Percentiles rank a stretch among this genome's conserved stretches.
These are phyloP conservation scores for Solanum infundibuliforme DNA, from an alignment of 257 asterid species.

Conservation along the genomic window DNA sequence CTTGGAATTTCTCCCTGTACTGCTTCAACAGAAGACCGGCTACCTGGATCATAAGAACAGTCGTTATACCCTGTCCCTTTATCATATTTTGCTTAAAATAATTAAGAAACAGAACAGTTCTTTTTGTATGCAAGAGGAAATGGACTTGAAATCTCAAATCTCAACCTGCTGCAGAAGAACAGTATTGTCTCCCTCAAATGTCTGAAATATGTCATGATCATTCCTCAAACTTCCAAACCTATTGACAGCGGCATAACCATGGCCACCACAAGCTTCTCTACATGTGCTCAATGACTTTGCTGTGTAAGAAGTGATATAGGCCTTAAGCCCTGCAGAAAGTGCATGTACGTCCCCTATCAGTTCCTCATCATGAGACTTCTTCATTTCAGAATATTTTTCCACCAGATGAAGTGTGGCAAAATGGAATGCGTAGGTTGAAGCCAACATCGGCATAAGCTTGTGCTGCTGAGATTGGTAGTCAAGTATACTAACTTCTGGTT, in stretches of 20 bases:
- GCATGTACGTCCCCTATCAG: conserved; percentile 80
- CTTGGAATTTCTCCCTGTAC: conserved; percentile 71
- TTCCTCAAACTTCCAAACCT: conserved; percentile 92
- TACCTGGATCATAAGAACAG: conserved; percentile 41
- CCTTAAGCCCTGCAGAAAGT: conserved; percentile 91
- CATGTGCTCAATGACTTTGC: conserved; percentile 78
- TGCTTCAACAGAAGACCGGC: conserved; percentile 87
- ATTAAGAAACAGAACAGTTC: neutral
- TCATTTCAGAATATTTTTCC: conserved; percentile 74
- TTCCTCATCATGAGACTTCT: conserved; percentile 65
- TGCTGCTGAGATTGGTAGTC: conserved; percentile 98
- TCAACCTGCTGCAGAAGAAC: conserved; percentile 90
- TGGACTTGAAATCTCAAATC: neutral
- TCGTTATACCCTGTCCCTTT: neutral
- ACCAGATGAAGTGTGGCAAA: conserved; percentile 66
- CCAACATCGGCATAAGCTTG: conserved; percentile 95
- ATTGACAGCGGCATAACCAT: conserved; percentile 97
- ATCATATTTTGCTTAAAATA: neutral
- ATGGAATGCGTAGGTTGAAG: conserved; percentile 87
- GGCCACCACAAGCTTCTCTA: conserved; percentile 98
- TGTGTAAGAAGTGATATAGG: conserved; percentile 86
- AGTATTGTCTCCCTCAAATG: conserved; percentile 98
- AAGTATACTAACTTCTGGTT: conserved; percentile 85
- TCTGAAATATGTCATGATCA: conserved; percentile 95
- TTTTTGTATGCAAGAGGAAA: neutral